Evolutionary conservation across 1,284 basidiomycete genomes (phyloP).

Genomic region (Cutaneotrichosporon arboriforme): DNA sequence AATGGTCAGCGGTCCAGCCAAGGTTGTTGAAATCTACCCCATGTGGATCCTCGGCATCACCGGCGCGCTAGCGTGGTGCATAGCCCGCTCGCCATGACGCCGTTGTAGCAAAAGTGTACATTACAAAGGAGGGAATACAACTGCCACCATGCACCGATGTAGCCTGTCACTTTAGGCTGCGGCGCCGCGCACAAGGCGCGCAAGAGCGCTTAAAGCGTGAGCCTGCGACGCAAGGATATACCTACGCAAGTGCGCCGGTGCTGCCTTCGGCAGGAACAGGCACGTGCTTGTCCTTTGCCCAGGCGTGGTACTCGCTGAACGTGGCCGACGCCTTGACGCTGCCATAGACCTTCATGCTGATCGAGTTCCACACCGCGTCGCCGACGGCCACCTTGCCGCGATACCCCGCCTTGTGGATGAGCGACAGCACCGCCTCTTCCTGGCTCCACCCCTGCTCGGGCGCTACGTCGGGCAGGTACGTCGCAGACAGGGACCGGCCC

Average conservation of each 20-base stretch:
- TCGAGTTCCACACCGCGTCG: conserved; percentile 69
- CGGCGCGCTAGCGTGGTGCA: no score
- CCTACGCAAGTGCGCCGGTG: conserved; percentile 11
- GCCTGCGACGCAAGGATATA: background rate
- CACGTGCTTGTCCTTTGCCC: conserved; percentile 3
- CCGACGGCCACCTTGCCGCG: conserved; percentile 58
- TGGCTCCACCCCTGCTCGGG: conserved; percentile 90
- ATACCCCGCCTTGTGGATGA: conserved; percentile 90
- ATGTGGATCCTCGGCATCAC: no score
- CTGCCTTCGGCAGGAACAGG: background rate
- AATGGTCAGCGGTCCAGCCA: no score
- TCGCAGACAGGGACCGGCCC: conserved; percentile 64
- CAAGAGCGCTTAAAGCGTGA: conserved; percentile 5
- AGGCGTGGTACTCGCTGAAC: conserved; percentile 64
- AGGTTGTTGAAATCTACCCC: no score
- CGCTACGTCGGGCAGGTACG: conserved; percentile 91
- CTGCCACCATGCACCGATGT: no score
- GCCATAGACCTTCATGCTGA: conserved; percentile 79
- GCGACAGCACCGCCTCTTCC: conserved; percentile 79
- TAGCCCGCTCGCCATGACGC: no score
- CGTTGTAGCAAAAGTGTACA: no score
- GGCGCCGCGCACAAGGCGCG: conserved; percentile 6
- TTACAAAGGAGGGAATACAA: no score
- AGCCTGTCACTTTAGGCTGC: no score
- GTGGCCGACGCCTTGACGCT: conserved; percentile 65